phyloP scores from a whole-genome alignment of 768 basidiomycete species.

The Mycena olivaceomarginata region DNA sequence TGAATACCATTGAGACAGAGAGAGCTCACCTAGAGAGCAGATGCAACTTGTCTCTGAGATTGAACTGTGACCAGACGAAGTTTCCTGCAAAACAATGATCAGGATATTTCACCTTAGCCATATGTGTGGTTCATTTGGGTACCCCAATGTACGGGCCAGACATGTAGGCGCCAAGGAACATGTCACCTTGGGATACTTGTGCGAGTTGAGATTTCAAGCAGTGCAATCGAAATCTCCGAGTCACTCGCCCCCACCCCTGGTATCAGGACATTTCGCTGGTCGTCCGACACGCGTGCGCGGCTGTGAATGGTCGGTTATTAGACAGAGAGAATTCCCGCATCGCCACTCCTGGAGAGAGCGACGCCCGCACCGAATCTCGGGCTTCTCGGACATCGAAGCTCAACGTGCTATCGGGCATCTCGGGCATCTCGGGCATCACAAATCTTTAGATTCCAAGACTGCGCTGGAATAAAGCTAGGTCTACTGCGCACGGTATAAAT shows the following conservation, averaged over 20 bases:
- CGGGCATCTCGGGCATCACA: not conserved
- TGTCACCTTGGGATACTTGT: slow-evolving; percentile 3
- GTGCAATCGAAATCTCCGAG: slow-evolving; percentile 6
- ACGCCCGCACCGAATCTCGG: slow-evolving; percentile 6
- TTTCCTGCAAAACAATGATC: no score
- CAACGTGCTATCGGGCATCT: slow-evolving; percentile 3
- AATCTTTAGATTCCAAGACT: not conserved
- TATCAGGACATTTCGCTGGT: slow-evolving; percentile 1
- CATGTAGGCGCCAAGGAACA: not conserved
- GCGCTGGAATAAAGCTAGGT: not conserved
- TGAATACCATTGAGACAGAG: no score
- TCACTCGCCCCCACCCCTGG: slow-evolving; percentile 4
- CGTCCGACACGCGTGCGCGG: not conserved
- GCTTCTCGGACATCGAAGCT: slow-evolving; percentile 5
- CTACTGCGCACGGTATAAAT: slow-evolving; percentile 5
- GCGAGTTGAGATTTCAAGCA: slow-evolving; percentile 7
- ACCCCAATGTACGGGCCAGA: no score
- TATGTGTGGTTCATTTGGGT: no score
- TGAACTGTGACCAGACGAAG: no score
- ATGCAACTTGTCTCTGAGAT: no score
- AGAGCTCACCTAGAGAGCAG: no score
- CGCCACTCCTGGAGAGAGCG: slow-evolving; percentile 1
- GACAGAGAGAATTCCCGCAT: not conserved
- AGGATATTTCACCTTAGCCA: no score
- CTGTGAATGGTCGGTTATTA: not conserved